These are phyloP conservation scores for Aspergillus sclerotiicarbonarius DNA, from an alignment of 495 filamentous ascomycete genomes.

Conservation along the genomic window DNA sequence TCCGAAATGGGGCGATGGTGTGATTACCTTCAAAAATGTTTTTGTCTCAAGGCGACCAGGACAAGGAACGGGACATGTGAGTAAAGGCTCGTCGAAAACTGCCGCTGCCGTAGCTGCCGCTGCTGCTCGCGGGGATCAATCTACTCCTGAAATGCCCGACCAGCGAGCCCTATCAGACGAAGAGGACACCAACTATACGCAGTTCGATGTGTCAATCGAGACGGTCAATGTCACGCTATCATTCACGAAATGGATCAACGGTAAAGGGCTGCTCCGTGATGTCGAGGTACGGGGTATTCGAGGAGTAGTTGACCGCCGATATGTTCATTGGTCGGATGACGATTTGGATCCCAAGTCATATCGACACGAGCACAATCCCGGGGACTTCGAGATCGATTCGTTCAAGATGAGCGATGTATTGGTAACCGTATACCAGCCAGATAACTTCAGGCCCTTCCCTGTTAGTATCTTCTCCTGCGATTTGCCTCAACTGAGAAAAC, in stretches of 20 bases:
- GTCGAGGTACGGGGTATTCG: conserved; percentile 95
- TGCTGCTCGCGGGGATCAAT: conserved; percentile 51
- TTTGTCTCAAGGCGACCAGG: conserved; percentile 92
- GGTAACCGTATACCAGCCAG: conserved; percentile 87
- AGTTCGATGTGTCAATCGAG: conserved; percentile 93
- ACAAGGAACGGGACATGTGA: conserved; percentile 71
- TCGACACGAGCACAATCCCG: conserved; percentile 81
- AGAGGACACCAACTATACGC: conserved; percentile 94
- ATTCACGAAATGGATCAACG: conserved; percentile 96
- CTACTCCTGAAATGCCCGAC: conserved; percentile 20
- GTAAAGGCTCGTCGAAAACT: conserved; percentile 84
- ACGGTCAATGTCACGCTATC: conserved; percentile 97
- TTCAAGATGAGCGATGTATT: conserved; percentile 95
- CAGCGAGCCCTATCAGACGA: conserved; percentile 43
- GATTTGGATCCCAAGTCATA: conserved; percentile 81
- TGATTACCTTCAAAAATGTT: conserved; percentile 95
- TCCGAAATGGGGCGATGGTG: conserved; percentile 88
- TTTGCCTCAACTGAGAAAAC: conserved; percentile 86
- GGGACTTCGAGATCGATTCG: conserved; percentile 93
- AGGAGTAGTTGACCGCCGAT: conserved; percentile 89
- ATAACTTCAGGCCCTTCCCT: conserved; percentile 86
- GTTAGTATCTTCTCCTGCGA: conserved; percentile 95
- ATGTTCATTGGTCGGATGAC: conserved; percentile 67
- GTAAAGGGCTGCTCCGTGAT: conserved; percentile 85
- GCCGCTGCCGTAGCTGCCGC: conserved; percentile 85